Base-by-base conservation (phyloP, 1,284 basidiomycete genomes). In the Bjerkandera adusta region DNA sequence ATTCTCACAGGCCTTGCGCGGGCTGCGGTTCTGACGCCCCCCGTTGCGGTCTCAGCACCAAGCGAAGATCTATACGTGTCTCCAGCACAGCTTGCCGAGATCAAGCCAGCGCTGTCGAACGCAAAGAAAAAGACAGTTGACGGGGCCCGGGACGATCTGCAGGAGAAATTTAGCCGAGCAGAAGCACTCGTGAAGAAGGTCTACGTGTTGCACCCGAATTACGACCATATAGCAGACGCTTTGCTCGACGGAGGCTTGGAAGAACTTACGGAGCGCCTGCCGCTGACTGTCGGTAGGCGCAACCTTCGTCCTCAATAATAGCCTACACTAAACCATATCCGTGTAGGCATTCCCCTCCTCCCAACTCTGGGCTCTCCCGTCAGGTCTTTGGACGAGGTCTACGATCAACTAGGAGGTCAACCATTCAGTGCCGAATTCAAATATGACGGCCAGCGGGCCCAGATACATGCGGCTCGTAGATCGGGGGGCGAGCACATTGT, bases 341-440 rank as follows among this genome's bases (percentile, higher is more conserved):
- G 30, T 41, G 6, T 49, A 88, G 85, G 86, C 15, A 74, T 85
- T 5, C 85, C 85, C 15, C 64, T 89, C 21, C 78, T 79, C 58
- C 85, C 84, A 18, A 81, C 84, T 21, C 70, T 94, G 22, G 91
- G 91, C 30, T 92, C 89, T 40, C 92, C 91, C 44, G 89, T 83
- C 32, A 83, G 92, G 30, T 93, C 91, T 29, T 69, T 97, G 36
- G 78, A 84, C 43, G 91, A 93, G 57, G 83, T 95, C 33, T 93
- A 91, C 57, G 77, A 81, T 33, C 77, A 85, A 25, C 71, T 94
- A 15, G 79, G 77, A 11, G 69, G 73, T 36, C 67, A 81, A 29
- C 77, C 85, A 2, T 95, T 93, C 90, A 92, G 65, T 82, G 89
- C 87, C 2, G 92, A 96, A 66, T 89, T 83, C n/a, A 95, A 96